phyloP scores from a whole-genome alignment of 352 stramenopile species.

The Pythium myriotylum region DNA sequence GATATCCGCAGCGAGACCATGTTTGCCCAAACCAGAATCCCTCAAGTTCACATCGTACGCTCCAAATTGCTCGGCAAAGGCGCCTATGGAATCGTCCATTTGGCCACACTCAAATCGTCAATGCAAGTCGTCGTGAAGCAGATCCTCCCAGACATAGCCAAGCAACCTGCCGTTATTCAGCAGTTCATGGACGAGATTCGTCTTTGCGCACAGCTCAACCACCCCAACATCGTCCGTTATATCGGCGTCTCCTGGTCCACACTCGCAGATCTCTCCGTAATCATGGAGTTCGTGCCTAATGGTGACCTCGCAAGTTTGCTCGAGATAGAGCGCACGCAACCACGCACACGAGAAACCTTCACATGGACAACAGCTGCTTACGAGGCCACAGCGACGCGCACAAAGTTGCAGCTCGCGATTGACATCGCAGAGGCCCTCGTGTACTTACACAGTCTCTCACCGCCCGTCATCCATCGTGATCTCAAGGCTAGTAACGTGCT shows the following conservation, averaged over 20 bases:
- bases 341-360: not conserved
- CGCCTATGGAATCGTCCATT: constrained; percentile 55
- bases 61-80: constrained; percentile 47
- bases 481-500: constrained; percentile 50
- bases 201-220: constrained; percentile 43
- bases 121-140: constrained; percentile 55
- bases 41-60: constrained; percentile 44
- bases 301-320: constrained; percentile 37
- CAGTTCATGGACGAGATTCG: constrained; percentile 60
- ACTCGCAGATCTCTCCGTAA: constrained; percentile 30
- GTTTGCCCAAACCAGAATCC: constrained; percentile 50
- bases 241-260: constrained; percentile 44
- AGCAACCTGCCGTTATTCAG: constrained; percentile 37
- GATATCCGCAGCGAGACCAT: constrained; percentile 56
- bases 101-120: constrained; percentile 34
- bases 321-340: not conserved
- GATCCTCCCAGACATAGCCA: constrained; percentile 47
- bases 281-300: constrained; percentile 44
- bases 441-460: constrained; percentile 39
- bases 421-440: constrained; percentile 34
- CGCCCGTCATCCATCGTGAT: constrained; percentile 39
- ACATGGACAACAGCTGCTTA: constrained; percentile 10
- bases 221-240: constrained; percentile 46
- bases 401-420: constrained; percentile 40
- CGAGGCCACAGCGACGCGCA: constrained; percentile 3